Base-by-base conservation (phyloP, 164 flowering plant genomes). In the Sedum album region DNA sequence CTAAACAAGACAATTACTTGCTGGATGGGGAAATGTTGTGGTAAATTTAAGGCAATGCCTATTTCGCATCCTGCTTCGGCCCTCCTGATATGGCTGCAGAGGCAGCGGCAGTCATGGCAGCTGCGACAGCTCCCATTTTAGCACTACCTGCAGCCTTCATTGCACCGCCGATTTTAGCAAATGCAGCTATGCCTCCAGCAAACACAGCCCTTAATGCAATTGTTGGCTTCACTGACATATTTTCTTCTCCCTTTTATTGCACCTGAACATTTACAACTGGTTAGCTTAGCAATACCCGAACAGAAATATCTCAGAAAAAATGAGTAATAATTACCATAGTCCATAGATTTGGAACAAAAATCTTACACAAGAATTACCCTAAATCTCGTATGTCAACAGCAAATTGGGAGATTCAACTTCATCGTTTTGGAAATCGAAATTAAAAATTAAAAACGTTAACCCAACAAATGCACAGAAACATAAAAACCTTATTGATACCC, bases 61-160 rank as follows among this genome's bases (percentile, higher is more conserved):
- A 11, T 17, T 49, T 49, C 25, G 60, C 30, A 4, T 57, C 33
- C 62, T 13, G 62, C 21, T 57, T 57, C 1, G 9, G 60, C 3
- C 30, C 14, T 23, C 60, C 31, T 55, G 30, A 55, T 23, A 55
- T 11, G 14, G 60, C 60, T 51, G 57, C 25, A 4, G 57, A 6
- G 31, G 60, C 60, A 6, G 55, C 23, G 20, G 55, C 25, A 6
- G 60, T 55, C 30, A 55, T 14, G 15, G 60, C 60, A 55, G 31
- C 60, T 6, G 60, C 60, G 2, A 31, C 60, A 23, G 60, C 62
- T 11, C 62, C 62, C 5, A 57, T 28, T 28, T 57, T 57, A 26
- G 62, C 62, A 30, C 62, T 28, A 55, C 60, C 60, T 23, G 60
- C 60, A 25, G 20, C 62, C 62, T 57, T 57, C 62, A 57, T 57